Base-by-base conservation (phyloP, 139 green algal genomes). In the Auxenochlorella pyrenoidosa region DNA sequence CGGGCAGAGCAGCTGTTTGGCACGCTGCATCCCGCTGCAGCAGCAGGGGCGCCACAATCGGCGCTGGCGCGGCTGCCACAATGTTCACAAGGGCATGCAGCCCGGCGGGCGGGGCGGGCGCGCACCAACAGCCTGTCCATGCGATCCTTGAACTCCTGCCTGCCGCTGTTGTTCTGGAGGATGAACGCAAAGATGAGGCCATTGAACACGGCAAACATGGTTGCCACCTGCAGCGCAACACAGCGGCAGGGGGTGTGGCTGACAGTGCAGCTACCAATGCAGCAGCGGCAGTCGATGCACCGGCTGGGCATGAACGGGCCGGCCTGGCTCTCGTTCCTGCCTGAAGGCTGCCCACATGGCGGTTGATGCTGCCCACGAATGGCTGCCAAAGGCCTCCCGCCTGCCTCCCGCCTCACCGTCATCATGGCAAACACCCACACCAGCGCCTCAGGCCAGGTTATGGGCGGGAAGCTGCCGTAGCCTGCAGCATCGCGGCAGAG, bases 361-460 rank as follows among this genome's bases (percentile, higher is more conserved):
- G 47, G 8, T 12, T 12, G 12, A 58, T 58, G 12, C 30, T 38
- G 28, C 26, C 30, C n/a, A n/a, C n/a, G n/a, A n/a, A 60, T 36
- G 54, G 71, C 72, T 40, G 83, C 83, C 75, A 88, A 83, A 54
- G 47, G 10, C 47, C 6, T 6, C 73, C 82, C 76, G 54, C 21
- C 54, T n/a, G 58, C 79, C 13, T 24, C 10, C 54, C 18, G 54
- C 13, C 54, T 63, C 79, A 85, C 65, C 38, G 43, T 68, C 41
- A 89, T 60, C 85, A 89, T 89, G 0, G 38, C 63, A 79, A 89
- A 85, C 32, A 89, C 65, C 75, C 75, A 89, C 18, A 89, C 75
- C 36, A 89, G 63, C 36, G 75, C 76, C 65, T 89, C 85, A 2
- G 75, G 75, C 85, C 85, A 89, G 41, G 85, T 89, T 63, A 60